Base-by-base conservation (phyloP, 2,329 filamentous ascomycete species). In the Botrytis medusae region DNA sequence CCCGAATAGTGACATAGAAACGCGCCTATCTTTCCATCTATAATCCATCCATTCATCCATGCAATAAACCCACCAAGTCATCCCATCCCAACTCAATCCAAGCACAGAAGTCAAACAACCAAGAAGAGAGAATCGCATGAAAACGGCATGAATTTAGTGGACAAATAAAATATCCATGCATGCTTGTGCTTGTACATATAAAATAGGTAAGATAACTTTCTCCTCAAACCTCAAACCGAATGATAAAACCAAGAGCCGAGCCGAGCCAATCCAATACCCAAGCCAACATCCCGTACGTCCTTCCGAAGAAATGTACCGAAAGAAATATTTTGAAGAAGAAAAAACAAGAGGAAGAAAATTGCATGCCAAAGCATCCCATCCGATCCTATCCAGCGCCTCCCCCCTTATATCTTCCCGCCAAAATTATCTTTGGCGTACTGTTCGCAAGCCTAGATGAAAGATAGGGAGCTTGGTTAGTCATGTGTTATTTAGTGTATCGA, bases 341-440 rank as follows among this genome's bases (percentile, higher is more conserved):
- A 20, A 20, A 40, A 57, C 2, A 20, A 4, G 1, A 51, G 34
- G n/a, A 22, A 8, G 7, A 40, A 65, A 25, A 40, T 18, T 51
- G 46, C 34, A 54, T 54, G 22, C 14, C 46, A 40, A 54, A 67
- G 46, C n/a, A 67, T 67, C 25, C 22, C 46, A 40, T 18, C 57
- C 65, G 61, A 46, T 44, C 3, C 57, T 12, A 18, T 32, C 18
- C 64, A 40, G 44, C 42, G 20, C 40, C 40, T 68, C 40, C 40
- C 72, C 40, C 32, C 16, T 72, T 78, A 80, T 76, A 76, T 75
- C 71, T 79, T 78, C 54, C 76, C 78, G 40, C 71, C 75, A 80
- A 97, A 97, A 83, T 98, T 93, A 83, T 98, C 95, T 83, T 97
- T 98, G 73, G 95, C 95, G 82, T 97, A 98, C 83, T 98, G 95